A percentile compares a stretch with the other conserved stretches of the same genome.
Conservation (phyloP, 495 filamentous ascomycete species). For the Penicillium cinerascens region DNA sequence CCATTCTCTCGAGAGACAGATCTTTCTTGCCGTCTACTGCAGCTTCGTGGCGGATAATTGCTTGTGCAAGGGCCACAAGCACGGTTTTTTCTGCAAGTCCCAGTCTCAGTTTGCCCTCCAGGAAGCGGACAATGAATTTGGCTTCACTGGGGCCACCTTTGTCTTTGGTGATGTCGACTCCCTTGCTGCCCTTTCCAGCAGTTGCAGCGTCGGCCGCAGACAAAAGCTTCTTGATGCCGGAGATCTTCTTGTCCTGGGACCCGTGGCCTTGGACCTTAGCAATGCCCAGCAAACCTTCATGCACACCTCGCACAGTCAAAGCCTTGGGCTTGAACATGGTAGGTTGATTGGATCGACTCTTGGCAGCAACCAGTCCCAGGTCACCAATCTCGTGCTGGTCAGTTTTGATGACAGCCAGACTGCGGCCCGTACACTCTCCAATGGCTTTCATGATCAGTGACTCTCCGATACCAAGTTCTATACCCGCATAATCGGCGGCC, state of each 20-base stretch:
- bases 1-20: slow-evolving; percentile 69
- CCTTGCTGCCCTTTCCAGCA: slow-evolving; percentile 63
- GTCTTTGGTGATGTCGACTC: slow-evolving; percentile 82
- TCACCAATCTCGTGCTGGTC: slow-evolving; percentile 97
- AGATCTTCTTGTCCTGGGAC: slow-evolving; percentile 85
- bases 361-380: slow-evolving; percentile 88
- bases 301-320: slow-evolving; percentile 80
- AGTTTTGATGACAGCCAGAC: slow-evolving; percentile 78
- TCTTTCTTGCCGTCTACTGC: slow-evolving; percentile 61
- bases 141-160: slow-evolving; percentile 94
- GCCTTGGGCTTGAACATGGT: slow-evolving; percentile 98
- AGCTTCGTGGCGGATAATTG: slow-evolving; percentile 77
- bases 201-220: slow-evolving; percentile 74
- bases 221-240: slow-evolving; percentile 89
- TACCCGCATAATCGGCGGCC: slow-evolving; percentile 91
- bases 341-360: slow-evolving; percentile 86
- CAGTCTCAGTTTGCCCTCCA: slow-evolving; percentile 90
- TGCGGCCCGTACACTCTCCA: slow-evolving; percentile 88
- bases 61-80: slow-evolving; percentile 82
- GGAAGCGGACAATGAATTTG: slow-evolving; percentile 86
- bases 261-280: slow-evolving; percentile 84
- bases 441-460: slow-evolving; percentile 98
- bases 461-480: slow-evolving; percentile 95
- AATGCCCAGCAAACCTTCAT: slow-evolving; percentile 83
- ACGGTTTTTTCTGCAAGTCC: slow-evolving; percentile 92